Percentiles rank a stretch among this genome's conserved stretches.
Conservation (phyloP, 192 early-diverging fungal genomes). For the Backusella luteola region DNA sequence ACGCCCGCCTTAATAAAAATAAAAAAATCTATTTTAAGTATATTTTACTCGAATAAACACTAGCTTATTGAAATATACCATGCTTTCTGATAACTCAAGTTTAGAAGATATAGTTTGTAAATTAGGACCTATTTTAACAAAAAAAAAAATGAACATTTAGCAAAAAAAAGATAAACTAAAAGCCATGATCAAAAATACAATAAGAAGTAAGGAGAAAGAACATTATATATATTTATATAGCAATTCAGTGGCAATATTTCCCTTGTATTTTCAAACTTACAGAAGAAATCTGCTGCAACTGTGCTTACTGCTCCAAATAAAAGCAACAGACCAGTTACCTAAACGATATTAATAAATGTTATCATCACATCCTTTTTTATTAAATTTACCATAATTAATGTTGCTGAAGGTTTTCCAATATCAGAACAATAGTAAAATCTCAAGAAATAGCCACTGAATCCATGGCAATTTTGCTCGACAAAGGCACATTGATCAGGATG, state of each 20-base stretch:
- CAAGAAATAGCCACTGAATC: conserved; percentile 52
- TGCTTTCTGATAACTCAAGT: conserved; percentile 77
- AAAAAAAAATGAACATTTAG: not conserved
- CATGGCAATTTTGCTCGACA: conserved; percentile 57
- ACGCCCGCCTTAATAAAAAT: conserved; percentile 55
- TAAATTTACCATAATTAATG: conserved; percentile 41
- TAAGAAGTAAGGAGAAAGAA: conserved; percentile 6
- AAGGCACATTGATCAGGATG: conserved; percentile 52
- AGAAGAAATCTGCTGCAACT: conserved; percentile 77
- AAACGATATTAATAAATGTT: conserved; percentile 15
- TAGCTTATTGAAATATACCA: conserved; percentile 41
- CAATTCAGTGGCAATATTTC: not conserved
- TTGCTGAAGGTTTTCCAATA: conserved; percentile 20
- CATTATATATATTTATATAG: not conserved
- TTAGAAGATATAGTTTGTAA: conserved; percentile 72
- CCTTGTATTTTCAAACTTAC: conserved; percentile 35
- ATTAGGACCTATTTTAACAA: conserved; percentile 59
- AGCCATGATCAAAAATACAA: not conserved
- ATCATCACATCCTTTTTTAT: not conserved
- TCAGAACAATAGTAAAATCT: conserved; percentile 51
- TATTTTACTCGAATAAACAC: not conserved
- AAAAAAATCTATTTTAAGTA: conserved; percentile 16
- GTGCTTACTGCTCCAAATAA: conserved; percentile 69
- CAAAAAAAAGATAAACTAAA: not conserved
- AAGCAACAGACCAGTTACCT: conserved; percentile 1